Conservation (phyloP, 768 basidiomycete genomes). For the Strobilomyces confusus region DNA sequence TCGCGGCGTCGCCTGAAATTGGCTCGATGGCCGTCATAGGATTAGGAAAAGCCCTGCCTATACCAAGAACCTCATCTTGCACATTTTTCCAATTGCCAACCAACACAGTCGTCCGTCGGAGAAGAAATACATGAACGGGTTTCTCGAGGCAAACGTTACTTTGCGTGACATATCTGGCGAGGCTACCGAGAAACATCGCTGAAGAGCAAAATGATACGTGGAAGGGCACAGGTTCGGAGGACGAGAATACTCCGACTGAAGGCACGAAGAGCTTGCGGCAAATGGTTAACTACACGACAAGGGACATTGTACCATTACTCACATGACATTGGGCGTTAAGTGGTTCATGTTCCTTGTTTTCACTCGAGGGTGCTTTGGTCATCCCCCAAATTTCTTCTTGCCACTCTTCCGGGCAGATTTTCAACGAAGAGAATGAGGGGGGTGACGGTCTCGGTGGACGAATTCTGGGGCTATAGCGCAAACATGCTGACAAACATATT, state of each 20-base stretch:
- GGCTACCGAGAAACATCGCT: constrained; percentile 32
- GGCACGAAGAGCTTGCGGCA: constrained; percentile 56
- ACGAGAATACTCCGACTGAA: constrained; percentile 51
- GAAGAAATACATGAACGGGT: constrained; percentile 48
- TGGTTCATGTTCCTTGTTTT: constrained; percentile 4
- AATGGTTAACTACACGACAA: neutral
- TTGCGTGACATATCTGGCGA: constrained; percentile 6
- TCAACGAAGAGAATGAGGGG: constrained; percentile 21
- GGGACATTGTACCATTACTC: constrained; percentile 3
- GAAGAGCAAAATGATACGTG: constrained; percentile 57
- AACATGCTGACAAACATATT: constrained; percentile 18
- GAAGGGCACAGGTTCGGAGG: constrained; percentile 59
- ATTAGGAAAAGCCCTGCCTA: constrained; percentile 39
- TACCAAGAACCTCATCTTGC: constrained; percentile 38
- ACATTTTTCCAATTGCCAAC: constrained; percentile 17
- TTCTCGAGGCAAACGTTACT: constrained; percentile 11
- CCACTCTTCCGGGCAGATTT: constrained; percentile 31
- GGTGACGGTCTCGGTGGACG: constrained; percentile 31
- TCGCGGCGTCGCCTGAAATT: constrained; percentile 27
- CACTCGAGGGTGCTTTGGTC: constrained; percentile 6
- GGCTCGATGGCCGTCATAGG: constrained; percentile 36
- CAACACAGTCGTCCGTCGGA: constrained; percentile 49
- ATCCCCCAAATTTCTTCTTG: constrained; percentile 32
- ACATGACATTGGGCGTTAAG: constrained; percentile 30
- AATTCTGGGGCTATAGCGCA: constrained; percentile 27